A percentile compares a stretch with the other conserved stretches of the same genome.
Evolutionary conservation across 768 basidiomycete species (phyloP).

Genomic region (Myochromella boudieri): DNA sequence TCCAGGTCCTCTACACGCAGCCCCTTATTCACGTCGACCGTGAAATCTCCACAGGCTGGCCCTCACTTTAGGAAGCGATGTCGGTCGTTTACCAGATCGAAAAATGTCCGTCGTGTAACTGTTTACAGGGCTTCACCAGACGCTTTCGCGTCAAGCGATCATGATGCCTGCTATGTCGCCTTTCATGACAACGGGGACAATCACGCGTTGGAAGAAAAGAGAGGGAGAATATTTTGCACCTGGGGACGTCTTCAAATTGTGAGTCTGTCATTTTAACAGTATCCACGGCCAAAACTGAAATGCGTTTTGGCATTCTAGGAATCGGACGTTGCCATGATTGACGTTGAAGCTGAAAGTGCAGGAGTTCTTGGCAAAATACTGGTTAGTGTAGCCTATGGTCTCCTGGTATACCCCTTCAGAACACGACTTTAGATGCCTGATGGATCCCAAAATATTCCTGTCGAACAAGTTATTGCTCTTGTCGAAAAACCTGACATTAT

Average conservation of each 20-base stretch:
- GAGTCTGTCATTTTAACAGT: constrained; percentile 13
- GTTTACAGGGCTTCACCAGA: constrained; percentile 32
- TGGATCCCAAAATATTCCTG: constrained; percentile 56
- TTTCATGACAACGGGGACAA: constrained; percentile 85
- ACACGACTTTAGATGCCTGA: constrained; percentile 47
- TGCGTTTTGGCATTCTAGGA: constrained; percentile 51
- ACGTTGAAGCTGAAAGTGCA: constrained; percentile 89
- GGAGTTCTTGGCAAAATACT: constrained; percentile 86
- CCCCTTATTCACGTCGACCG: constrained; percentile 23
- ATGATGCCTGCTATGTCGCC: constrained; percentile 88
- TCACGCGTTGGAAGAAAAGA: constrained; percentile 75
- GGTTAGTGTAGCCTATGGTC: constrained; percentile 38
- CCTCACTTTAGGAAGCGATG: constrained; percentile 26
- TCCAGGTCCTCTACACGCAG: constrained; percentile 22
- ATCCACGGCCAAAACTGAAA: neutral
- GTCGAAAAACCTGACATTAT: constrained; percentile 61
- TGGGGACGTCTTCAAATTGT: constrained; percentile 83
- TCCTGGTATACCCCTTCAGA: neutral
- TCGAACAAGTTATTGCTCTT: constrained; percentile 60
- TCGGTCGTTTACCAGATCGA: constrained; percentile 11
- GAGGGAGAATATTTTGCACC: constrained; percentile 71
- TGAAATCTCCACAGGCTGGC: constrained; percentile 22
- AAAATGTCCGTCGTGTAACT: neutral
- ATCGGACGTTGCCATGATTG: constrained; percentile 78
- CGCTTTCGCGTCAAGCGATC: constrained; percentile 34